These are phyloP conservation scores for Trichosporon ovoides DNA, from an alignment of 1,284 basidiomycete species.

Conservation along the genomic window DNA sequence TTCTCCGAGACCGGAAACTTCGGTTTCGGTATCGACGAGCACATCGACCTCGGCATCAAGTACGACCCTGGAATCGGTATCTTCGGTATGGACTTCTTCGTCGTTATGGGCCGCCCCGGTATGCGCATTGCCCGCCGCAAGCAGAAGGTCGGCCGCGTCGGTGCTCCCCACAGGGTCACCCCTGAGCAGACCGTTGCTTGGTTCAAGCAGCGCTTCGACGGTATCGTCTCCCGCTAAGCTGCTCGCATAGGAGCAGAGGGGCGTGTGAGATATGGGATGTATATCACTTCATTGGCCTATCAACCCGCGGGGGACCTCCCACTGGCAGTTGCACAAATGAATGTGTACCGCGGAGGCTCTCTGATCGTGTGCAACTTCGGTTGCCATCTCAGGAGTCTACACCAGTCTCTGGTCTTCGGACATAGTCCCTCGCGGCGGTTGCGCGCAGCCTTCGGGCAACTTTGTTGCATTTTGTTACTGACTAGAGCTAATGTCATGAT, in stretches of 20 bases:
- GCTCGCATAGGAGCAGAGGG: constrained; percentile 4
- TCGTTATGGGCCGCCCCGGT: constrained; percentile 95
- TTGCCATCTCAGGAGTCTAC: neutral
- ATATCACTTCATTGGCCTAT: constrained; percentile 7
- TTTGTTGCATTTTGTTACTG: neutral
- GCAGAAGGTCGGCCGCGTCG: constrained; percentile 80
- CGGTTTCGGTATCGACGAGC: constrained; percentile 96
- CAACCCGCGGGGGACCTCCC: constrained; percentile 6
- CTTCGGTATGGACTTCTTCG: constrained; percentile 97
- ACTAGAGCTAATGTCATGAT: too few species aligned
- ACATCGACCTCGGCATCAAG: constrained; percentile 97
- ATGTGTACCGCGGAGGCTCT: constrained; percentile 7
- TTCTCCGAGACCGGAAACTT: constrained; percentile 97
- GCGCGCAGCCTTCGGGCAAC: constrained; percentile 1
- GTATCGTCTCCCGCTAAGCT: constrained; percentile 63
- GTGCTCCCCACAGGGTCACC: constrained; percentile 79
- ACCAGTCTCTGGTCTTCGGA: neutral
- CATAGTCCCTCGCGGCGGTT: neutral
- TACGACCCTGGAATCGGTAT: constrained; percentile 97
- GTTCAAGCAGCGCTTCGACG: constrained; percentile 99
- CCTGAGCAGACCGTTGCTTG: constrained; percentile 92
- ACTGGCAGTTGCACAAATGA: constrained; percentile 7
- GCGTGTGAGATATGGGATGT: constrained; percentile 6
- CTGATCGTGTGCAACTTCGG: constrained; percentile 1
- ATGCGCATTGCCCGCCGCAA: constrained; percentile 87